These are phyloP conservation scores for Solanum dulcamara DNA, from an alignment of 257 asterid species.

Conservation along the genomic window DNA sequence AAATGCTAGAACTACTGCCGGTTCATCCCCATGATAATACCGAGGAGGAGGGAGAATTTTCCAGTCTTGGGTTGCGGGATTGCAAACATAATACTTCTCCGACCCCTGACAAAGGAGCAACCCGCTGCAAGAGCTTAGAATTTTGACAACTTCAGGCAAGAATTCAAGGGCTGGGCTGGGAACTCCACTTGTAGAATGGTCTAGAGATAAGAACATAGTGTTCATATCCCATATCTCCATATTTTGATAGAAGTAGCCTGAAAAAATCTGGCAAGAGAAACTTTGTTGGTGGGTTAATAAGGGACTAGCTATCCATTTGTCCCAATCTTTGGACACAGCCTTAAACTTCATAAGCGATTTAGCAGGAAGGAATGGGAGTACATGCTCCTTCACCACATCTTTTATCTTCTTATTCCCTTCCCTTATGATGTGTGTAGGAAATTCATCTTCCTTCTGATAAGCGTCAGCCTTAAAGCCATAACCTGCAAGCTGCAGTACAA, in stretches of 20 bases:
- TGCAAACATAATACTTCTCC: conserved; percentile 28
- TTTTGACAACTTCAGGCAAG: conserved; percentile 9
- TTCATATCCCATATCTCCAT: neutral
- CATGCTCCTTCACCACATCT: conserved; percentile 11
- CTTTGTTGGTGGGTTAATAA: conserved; percentile 30
- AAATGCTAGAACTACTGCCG: conserved; percentile 35
- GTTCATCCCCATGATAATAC: conserved; percentile 6
- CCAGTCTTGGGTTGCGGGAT: conserved; percentile 31
- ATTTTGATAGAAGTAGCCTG: conserved; percentile 31
- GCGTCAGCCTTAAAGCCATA: neutral
- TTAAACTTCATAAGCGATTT: conserved; percentile 27
- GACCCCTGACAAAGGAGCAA: conserved; percentile 25
- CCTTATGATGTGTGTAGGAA: neutral
- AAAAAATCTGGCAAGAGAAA: conserved; percentile 13
- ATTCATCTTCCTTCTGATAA: neutral
- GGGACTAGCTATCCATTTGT: conserved; percentile 23
- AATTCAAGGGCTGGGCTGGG: conserved; percentile 7
- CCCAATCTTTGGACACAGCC: conserved; percentile 40
- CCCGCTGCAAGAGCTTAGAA: conserved; percentile 30
- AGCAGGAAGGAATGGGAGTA: conserved; percentile 47
- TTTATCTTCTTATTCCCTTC: conserved; percentile 4
- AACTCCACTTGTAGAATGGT: conserved; percentile 24
- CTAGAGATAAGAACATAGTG: conserved; percentile 6
- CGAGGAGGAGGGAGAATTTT: conserved; percentile 17
- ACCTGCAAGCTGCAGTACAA: neutral